phyloP scores from a whole-genome alignment of 805 yeast genomes.

The Suhomyces pyralidae region DNA sequence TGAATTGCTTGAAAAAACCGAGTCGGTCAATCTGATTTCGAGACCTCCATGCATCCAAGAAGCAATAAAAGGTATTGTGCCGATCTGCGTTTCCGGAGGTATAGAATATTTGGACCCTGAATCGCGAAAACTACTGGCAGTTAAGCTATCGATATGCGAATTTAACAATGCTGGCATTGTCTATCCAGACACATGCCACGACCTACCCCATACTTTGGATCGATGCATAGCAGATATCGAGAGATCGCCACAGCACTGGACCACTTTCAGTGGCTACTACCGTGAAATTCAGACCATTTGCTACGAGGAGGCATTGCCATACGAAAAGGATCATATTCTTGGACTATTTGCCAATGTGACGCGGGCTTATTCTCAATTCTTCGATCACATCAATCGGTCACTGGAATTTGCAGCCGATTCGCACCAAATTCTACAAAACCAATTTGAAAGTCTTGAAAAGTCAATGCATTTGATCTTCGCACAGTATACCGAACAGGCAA shows the following conservation, averaged over 20 bases:
- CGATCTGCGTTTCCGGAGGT: constrained; percentile 40
- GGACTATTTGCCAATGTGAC: constrained; percentile 49
- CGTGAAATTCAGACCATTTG: constrained; percentile 53
- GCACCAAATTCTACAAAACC: constrained; percentile 3
- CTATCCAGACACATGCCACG: constrained; percentile 28
- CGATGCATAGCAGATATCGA: constrained; percentile 43
- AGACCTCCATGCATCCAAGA: constrained; percentile 31
- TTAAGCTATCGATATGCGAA: constrained; percentile 53
- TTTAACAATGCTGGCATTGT: constrained; percentile 45
- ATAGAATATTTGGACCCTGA: constrained; percentile 33
- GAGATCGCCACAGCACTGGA: constrained; percentile 62
- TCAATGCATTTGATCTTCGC: not conserved
- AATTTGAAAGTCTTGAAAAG: not conserved
- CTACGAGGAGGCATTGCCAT: constrained; percentile 49
- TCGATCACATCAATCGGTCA: constrained; percentile 17
- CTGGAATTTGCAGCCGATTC: constrained; percentile 7
- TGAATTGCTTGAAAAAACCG: not conserved
- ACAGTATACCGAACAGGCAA: not conserved
- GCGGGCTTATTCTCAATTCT: constrained; percentile 13
- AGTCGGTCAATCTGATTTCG: not conserved
- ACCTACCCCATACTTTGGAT: constrained; percentile 14
- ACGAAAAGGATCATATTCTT: constrained; percentile 49
- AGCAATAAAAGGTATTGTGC: constrained; percentile 40
- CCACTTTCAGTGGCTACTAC: constrained; percentile 66
- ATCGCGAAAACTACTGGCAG: constrained; percentile 39